These are phyloP conservation scores for Hawksworthiomyces lignivorus DNA, from an alignment of 2,329 filamentous ascomycete species.

Conservation along the genomic window DNA sequence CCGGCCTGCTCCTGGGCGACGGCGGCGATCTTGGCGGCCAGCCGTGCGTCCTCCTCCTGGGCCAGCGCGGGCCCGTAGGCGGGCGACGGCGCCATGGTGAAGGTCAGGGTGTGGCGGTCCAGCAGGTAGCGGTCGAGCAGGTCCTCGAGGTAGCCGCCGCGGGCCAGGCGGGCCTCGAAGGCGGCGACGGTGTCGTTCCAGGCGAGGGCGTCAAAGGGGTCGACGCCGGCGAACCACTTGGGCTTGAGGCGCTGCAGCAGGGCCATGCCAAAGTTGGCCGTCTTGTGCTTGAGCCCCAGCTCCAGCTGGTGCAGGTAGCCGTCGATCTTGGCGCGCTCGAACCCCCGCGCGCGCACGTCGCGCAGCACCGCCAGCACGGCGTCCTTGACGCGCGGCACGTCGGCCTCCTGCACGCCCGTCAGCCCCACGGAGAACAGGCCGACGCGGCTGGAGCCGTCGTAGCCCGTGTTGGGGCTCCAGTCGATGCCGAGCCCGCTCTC, in stretches of 20 bases:
- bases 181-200: conserved; percentile 84
- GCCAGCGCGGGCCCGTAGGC: conserved; percentile 67
- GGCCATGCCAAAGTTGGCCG: conserved; percentile 86
- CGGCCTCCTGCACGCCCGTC: conserved; percentile 76
- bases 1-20: conserved; percentile 57
- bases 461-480: conserved; percentile 91
- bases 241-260: conserved; percentile 83
- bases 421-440: conserved; percentile 87
- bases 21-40: conserved; percentile 67
- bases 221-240: conserved; percentile 90
- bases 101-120: conserved; percentile 78
- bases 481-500: conserved; percentile 86
- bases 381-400: conserved; percentile 69
- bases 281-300: conserved; percentile 91
- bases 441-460: conserved; percentile 67
- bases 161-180: conserved; percentile 69
- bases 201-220: conserved; percentile 82
- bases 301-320: conserved; percentile 92
- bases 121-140: conserved; percentile 85
- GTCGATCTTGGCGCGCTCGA: conserved; percentile 84
- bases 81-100: conserved; percentile 85
- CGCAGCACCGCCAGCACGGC: conserved; percentile 65
- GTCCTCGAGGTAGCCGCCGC: conserved; percentile 74
- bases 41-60: conserved; percentile 66
- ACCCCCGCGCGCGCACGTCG: conserved; percentile 65